Percentiles rank a stretch among this genome's conserved stretches.
Evolutionary conservation across 2,329 filamentous ascomycete species (phyloP).

Genomic region (Penicillium sp.): DNA sequence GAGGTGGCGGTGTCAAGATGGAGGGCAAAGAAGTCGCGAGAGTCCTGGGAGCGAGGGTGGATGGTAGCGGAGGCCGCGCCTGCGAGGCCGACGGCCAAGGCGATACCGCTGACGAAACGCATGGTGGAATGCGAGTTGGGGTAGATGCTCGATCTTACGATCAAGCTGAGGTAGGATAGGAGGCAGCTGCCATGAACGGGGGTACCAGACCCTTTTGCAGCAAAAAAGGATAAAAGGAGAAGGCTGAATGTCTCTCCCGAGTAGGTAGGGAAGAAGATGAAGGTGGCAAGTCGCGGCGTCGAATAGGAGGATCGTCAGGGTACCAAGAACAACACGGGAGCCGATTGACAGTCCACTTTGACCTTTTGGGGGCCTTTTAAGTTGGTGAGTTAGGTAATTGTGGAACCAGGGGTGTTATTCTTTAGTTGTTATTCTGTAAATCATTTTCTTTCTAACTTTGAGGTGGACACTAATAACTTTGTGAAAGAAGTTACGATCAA

Average conservation of each 20-base stretch:
- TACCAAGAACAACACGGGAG: constrained; percentile 5
- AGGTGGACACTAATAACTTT: neutral
- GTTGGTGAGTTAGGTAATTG: neutral
- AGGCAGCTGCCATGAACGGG: constrained; percentile 23
- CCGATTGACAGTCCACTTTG: neutral
- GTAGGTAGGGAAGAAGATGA: neutral
- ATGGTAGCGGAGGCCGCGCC: constrained; percentile 51
- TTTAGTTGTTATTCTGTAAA: neutral
- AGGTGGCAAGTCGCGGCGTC: constrained; percentile 7
- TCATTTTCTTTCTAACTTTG: neutral
- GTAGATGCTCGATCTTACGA: constrained; percentile 13
- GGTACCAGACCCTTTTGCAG: neutral
- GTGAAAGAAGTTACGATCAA: neutral
- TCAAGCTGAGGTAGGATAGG: constrained; percentile 1
- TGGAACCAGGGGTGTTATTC: neutral
- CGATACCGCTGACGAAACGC: constrained; percentile 40
- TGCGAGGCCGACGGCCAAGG: constrained; percentile 45
- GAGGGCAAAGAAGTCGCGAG: constrained; percentile 90
- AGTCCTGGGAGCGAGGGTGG: constrained; percentile 69
- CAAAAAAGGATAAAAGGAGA: constrained; percentile 1
- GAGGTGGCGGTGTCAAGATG: constrained; percentile 69
- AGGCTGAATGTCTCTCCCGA: neutral
- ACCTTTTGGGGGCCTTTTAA: neutral
- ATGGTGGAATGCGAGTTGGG: constrained; percentile 16
- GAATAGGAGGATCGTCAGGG: constrained; percentile 12